A percentile compares a stretch with the other conserved stretches of the same genome.
These are phyloP conservation scores for Cladosporium sp. DNA, from an alignment of 2,329 filamentous ascomycete genomes.

Conservation along the genomic window DNA sequence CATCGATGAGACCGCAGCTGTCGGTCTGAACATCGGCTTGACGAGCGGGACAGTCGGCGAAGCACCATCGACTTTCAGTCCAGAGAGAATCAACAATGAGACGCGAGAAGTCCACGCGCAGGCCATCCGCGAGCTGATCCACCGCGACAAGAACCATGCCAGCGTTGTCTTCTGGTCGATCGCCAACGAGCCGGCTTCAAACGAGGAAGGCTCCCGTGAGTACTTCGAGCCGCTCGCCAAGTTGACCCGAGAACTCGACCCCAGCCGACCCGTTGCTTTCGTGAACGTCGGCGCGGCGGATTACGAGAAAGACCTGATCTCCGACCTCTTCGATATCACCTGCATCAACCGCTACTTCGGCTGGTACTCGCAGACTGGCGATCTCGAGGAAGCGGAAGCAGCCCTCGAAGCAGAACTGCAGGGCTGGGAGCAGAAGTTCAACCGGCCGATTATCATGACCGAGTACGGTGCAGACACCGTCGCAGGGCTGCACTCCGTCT, in stretches of 20 bases:
- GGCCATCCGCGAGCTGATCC: constrained; percentile 1
- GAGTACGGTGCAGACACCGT: constrained; percentile 10
- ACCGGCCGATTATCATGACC: constrained; percentile 5
- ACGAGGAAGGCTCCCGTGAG: constrained; percentile 6
- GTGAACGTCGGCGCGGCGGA: constrained; percentile 1
- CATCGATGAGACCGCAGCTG: constrained; percentile 5
- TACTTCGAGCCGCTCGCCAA: constrained; percentile 6
- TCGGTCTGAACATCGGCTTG: neutral
- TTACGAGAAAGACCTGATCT: neutral
- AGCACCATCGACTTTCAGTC: neutral
- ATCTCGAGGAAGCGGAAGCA: constrained; percentile 5
- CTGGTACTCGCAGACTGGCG: constrained; percentile 5
- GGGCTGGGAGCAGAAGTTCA: constrained; percentile 1
- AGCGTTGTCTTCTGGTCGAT: constrained; percentile 6
- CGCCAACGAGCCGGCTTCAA: constrained; percentile 3
- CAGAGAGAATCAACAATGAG: neutral
- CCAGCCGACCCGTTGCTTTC: neutral
- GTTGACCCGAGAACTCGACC: constrained; percentile 4
- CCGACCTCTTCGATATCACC: constrained; percentile 7
- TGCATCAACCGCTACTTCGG: constrained; percentile 7
- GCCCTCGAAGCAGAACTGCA: constrained; percentile 3
- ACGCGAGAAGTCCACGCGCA: neutral
- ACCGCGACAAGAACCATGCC: constrained; percentile 10
- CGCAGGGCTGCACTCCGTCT: neutral
- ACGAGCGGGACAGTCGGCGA: neutral